A percentile compares a stretch with the other conserved stretches of the same genome.
Conservation (phyloP, 306 rosid species). For the Hippophae gyantsensis region DNA sequence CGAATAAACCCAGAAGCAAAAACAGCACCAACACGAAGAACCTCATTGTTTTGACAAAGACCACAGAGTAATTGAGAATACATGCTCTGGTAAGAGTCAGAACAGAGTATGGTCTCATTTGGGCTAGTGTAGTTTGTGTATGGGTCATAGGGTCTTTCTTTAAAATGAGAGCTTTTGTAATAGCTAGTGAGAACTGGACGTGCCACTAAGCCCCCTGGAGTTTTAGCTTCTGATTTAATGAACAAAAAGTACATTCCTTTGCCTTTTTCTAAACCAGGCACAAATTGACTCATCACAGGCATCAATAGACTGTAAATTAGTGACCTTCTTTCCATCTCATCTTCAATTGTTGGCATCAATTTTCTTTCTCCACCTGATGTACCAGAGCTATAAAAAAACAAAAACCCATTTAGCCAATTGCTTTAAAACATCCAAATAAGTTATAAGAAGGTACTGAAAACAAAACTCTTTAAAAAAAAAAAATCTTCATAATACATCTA, state of each 20-base stretch:
- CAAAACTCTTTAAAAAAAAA: too few species aligned
- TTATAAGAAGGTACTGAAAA: too few species aligned
- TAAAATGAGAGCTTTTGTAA: slow-evolving; percentile 68
- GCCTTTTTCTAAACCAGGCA: slow-evolving; percentile 56
- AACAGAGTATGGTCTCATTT: slow-evolving; percentile 63
- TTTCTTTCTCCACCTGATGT: slow-evolving; percentile 95
- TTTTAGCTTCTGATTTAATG: slow-evolving; percentile 66
- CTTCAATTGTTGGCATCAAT: slow-evolving; percentile 79
- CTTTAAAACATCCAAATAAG: background rate
- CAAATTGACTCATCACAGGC: slow-evolving; percentile 76
- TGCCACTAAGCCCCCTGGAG: slow-evolving; percentile 64
- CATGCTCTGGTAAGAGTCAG: slow-evolving; percentile 90
- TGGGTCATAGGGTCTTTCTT: slow-evolving; percentile 56
- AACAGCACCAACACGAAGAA: slow-evolving; percentile 68
- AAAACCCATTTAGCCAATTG: slow-evolving; percentile 9
- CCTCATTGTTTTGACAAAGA: slow-evolving; percentile 56
- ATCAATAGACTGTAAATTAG: slow-evolving; percentile 47
- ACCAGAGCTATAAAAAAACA: slow-evolving; percentile 52
- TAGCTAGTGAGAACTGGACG: slow-evolving; percentile 80
- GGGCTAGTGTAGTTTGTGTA: slow-evolving; percentile 86
- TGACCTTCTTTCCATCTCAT: slow-evolving; percentile 52
- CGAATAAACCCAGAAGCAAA: slow-evolving; percentile 83
- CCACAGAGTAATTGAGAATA: slow-evolving; percentile 77
- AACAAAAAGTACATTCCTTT: slow-evolving; percentile 94
- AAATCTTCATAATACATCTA: too few species aligned